Evolutionary conservation across 768 basidiomycete genomes (phyloP), one percentile per base, ranked within the genome.

Genomic region (Pisolithus marmoratus): DNA sequence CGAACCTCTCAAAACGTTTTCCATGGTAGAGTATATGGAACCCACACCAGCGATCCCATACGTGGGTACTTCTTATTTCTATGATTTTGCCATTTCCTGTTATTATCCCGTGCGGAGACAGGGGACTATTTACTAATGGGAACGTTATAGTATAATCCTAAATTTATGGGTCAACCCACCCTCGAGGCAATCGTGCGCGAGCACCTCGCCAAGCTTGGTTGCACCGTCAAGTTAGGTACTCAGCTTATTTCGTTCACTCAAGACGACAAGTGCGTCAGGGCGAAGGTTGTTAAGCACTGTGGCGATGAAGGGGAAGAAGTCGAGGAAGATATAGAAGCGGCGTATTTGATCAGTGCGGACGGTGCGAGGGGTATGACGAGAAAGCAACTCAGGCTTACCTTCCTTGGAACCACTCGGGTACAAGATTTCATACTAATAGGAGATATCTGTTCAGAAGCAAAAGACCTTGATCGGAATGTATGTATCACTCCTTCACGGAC

Each of bases 221-320:
- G 67, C 46, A 38, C 38, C 14, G 67, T 79, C 14, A 77, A 82
- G 54, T 49, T 72, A n/a, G 72, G 71, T 15, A 75, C 74, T 1
- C 75, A 76, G 50, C 69, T 81, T 8, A 38, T 60, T n/a, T 72
- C 73, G 0, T 73, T 81, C 41, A 62, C 69, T 46, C 73, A 79
- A 50, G 54, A 57, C 8, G 61, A 63, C 2, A 65, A 69, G 29
- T 54, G 54, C 27, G 73, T 80, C 7, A 54, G 63, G 11, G 77
- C 71, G 7, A 66, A 66, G 12, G 51, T 79, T 5, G 34, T 68
- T 24, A 62, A 66, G 50, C 58, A 11, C 14, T 38, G 26, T 31
- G 31, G 19, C 17, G 46, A 36, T n/a, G 56, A 63, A 2, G 69
- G 58, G 1, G 22, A 60, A 24, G 64, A 66, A 31, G 38, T 45